Base-by-base conservation (phyloP, 345 rosid species). In the Microthlaspi erraticum region DNA sequence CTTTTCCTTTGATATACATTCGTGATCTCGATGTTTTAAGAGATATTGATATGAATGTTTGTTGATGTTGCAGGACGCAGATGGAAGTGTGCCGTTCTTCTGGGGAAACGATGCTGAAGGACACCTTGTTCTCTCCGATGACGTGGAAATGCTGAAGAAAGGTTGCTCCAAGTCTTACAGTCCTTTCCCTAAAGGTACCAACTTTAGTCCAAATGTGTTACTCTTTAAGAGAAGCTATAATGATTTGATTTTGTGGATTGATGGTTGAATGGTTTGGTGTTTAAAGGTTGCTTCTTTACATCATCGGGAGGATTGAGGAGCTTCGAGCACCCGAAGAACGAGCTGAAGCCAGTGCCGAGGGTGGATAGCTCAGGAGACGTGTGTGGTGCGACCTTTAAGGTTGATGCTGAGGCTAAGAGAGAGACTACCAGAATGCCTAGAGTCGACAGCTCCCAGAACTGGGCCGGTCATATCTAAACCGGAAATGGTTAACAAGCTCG, bases 221-320 rank as follows among this genome's bases (percentile, higher is more conserved):
- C n/a, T 19, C 38, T 43, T 42, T 10, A 50, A 11, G 20, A 7
- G 5, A 32, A 37, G 42, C 42, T 38, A 13, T 38, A 10, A 23
- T 26, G n/a, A 11, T 10, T 26, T 26, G 29, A 0, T 0, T 26
- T 0, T 26, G 29, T 13, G 46, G 8, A 7, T 7, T 6, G 6
- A 34, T n/a, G 66, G 31, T 37, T 36, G 6, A 0, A 29, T 64
- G 64, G 54, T 56, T 72, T 53, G 66, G 36, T 72, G 50, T 60
- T 72, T 66, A 51, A 78, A 91, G 97, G 94, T 32, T 93, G 98
- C 79, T 91, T 91, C 86, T 93, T 91, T 58, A 87, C 98, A 10
- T 80, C 88, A 36, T 85, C 97, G 20, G 91, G 97, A 65, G 98
- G 98, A 57, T 75, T 93, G 78, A 88, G 93, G 85, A 93, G 97